Evolutionary conservation across 306 rosid genomes (phyloP), one percentile per base, ranked within the genome.

Genomic region (Parietaria judaica): DNA sequence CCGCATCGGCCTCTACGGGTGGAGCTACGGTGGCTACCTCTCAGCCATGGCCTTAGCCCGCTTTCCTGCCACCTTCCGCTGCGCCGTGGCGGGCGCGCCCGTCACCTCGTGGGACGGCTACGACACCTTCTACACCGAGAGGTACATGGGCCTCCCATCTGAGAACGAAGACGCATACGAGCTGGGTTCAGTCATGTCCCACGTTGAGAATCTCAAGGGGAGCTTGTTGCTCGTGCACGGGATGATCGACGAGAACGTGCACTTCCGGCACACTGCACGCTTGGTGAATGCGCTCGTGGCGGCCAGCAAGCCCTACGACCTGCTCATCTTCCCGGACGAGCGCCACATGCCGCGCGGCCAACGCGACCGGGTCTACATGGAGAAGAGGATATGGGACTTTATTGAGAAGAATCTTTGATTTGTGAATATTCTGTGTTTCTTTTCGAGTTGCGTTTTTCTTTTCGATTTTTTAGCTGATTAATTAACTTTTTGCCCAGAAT

Each of bases 21-120:
- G 99, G 99, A 92, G 99, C 82, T 92, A 92, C 3, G 99, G 97
- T 1, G 99, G 99, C 45, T 92, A 78, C 68, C 94, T 92, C 34
- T 88, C 99, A 3, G 99, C 94, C 9, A 82, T 88, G 83, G 51
- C 90, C 47, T 74, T 92, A 57, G 84, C 85, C 36, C 78, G 94
- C 68, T 83, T 73, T 76, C 87, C 99, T 2, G 90, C 82, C 36
- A 63, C 79, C 70, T 92, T 84, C 79, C 73, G 68, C 57, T 86
- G 96, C 41, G 95, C 94, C 5, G 73, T 92, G 41, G 80, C 96
- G 0, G 99, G 99, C 4, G 95, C 97, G 14, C 99, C 99, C 0
- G 89, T 84, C 11, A 88, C 99, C 36, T 81, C 99, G 0, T 92
- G 96, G 96, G 99, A 92, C 1, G 96, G 99, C 13, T 88, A 92